phyloP scores from a whole-genome alignment of 352 stramenopile species.

The Pythium folliculosum region DNA sequence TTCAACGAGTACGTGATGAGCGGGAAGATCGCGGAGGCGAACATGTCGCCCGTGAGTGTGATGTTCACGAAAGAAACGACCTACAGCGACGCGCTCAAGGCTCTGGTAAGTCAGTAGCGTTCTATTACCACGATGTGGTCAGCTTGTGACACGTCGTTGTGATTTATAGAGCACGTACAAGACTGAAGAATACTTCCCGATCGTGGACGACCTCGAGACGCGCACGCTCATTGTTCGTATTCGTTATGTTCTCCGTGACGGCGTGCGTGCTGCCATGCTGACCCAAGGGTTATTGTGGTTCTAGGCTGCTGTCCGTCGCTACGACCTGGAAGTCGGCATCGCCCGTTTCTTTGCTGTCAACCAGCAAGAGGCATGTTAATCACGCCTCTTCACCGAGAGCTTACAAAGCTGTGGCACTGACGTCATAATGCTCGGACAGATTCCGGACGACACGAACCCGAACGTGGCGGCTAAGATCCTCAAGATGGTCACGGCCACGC shows the following conservation, averaged over 20 bases:
- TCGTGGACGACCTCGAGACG: slow-evolving; percentile 64
- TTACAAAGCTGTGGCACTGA: too few relatives aligned
- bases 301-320: slow-evolving; percentile 64
- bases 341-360: slow-evolving; percentile 73
- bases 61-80: slow-evolving; percentile 77
- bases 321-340: slow-evolving; percentile 77
- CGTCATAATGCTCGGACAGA: slow-evolving; percentile 28
- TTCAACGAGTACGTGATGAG: slow-evolving; percentile 79
- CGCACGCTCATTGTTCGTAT: slow-evolving; percentile 50
- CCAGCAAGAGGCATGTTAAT: slow-evolving; percentile 42
- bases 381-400: not conserved
- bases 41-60: slow-evolving; percentile 58
- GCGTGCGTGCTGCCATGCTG: not conserved
- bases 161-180: slow-evolving; percentile 63
- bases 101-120: too few relatives aligned
- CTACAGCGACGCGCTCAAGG: slow-evolving; percentile 67
- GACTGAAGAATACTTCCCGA: slow-evolving; percentile 78
- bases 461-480: slow-evolving; percentile 71
- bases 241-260: not conserved
- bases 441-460: slow-evolving; percentile 56
- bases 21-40: slow-evolving; percentile 59
- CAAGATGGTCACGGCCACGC: slow-evolving; percentile 69
- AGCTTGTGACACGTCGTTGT: not conserved
- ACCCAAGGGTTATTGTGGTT: not conserved
- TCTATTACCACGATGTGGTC: too few relatives aligned